Evolutionary conservation across 2,329 filamentous ascomycete genomes (phyloP).

Genomic region (Penicillium sclerotiorum): DNA sequence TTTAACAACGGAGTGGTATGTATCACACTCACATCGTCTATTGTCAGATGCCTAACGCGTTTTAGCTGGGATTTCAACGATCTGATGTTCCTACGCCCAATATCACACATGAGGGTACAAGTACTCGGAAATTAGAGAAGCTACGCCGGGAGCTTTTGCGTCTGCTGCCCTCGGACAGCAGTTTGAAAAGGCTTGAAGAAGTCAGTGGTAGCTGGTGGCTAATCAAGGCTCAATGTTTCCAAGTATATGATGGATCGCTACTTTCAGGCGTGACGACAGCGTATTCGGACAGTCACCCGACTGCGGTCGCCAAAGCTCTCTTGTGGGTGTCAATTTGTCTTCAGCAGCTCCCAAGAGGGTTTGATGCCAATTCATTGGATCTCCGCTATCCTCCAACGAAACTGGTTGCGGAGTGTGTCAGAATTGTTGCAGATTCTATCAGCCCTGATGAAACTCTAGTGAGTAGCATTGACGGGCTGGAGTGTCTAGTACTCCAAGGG

Average conservation of each 20-base stretch:
- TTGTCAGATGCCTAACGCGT: background rate
- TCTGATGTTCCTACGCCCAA: background rate
- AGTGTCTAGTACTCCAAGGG: conserved; percentile 12
- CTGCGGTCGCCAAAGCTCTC: conserved; percentile 6
- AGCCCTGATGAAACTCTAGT: conserved; percentile 11
- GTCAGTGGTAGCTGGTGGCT: conserved; percentile 14
- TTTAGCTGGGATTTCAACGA: conserved; percentile 10
- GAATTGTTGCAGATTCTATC: conserved; percentile 1
- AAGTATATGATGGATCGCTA: conserved; percentile 6
- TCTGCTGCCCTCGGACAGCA: conserved; percentile 4
- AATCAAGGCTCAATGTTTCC: conserved; percentile 5
- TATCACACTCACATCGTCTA: background rate
- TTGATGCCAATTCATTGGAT: background rate
- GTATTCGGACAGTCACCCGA: conserved; percentile 6
- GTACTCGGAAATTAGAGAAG: background rate
- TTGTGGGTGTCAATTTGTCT: conserved; percentile 12
- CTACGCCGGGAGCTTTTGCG: conserved; percentile 6
- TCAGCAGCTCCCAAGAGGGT: conserved; percentile 12
- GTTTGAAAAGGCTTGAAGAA: conserved; percentile 7
- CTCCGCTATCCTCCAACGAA: conserved; percentile 5
- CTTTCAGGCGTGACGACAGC: background rate
- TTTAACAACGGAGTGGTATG: conserved; percentile 12
- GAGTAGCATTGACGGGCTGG: conserved; percentile 12
- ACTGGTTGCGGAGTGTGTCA: conserved; percentile 6
- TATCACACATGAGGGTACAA: background rate